Evolutionary conservation across 2,329 filamentous ascomycete genomes (phyloP).

Genomic region (Clonostachys chloroleuca): DNA sequence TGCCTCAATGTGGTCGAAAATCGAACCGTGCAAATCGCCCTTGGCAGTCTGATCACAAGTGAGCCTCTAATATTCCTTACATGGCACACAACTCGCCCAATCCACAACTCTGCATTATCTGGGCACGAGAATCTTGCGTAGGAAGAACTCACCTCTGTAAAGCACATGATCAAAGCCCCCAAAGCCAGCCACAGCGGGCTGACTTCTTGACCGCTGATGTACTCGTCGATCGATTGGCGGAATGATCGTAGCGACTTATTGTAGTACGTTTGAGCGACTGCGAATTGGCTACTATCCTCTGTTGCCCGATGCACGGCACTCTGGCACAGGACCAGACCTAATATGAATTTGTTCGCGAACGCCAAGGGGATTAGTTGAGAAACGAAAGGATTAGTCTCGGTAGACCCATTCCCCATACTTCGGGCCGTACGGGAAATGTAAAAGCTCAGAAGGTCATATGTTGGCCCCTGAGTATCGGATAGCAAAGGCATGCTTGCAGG

Average conservation of each 20-base stretch:
- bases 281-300: slow-evolving; percentile 1
- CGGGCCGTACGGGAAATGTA: slow-evolving; percentile 27
- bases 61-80: too few relatives aligned
- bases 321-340: slow-evolving; percentile 29
- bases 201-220: slow-evolving; percentile 7
- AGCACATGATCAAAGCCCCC: slow-evolving; percentile 30
- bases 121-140: too few relatives aligned
- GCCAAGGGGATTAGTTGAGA: slow-evolving; percentile 29
- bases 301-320: slow-evolving; percentile 15
- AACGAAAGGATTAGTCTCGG: slow-evolving; percentile 26
- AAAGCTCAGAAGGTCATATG: slow-evolving; percentile 27
- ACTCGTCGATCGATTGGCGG: slow-evolving; percentile 10
- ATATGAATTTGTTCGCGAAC: slow-evolving; percentile 25
- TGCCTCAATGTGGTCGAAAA: slow-evolving; percentile 31
- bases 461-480: background rate
- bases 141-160: slow-evolving; percentile 25
- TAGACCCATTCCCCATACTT: slow-evolving; percentile 34
- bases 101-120: too few relatives aligned
- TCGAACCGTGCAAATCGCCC: slow-evolving; percentile 29
- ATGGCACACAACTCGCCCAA: too few relatives aligned
- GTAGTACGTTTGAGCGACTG: slow-evolving; percentile 11
- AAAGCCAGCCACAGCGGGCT: slow-evolving; percentile 21
- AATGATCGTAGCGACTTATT: slow-evolving; percentile 12
- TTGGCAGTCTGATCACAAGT: slow-evolving; percentile 5
- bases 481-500: background rate